Conservation (phyloP, 441 rosid genomes). For the Manihot esculenta region DNA sequence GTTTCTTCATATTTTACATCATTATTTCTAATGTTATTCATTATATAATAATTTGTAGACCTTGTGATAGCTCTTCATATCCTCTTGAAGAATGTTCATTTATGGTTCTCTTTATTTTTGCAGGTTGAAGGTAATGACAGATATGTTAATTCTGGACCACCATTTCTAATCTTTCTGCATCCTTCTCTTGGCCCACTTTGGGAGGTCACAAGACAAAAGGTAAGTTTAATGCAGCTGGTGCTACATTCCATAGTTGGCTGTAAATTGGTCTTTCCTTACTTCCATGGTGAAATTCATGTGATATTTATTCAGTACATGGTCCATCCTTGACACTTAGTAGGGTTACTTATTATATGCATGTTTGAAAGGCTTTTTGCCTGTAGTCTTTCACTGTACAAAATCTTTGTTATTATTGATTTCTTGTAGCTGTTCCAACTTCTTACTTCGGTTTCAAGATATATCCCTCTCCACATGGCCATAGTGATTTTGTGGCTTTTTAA, state of each 20-base stretch:
- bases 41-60: slow-evolving; percentile 1
- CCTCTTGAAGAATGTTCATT: slow-evolving; percentile 13
- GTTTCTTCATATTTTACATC: slow-evolving; percentile 2
- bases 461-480: neutral
- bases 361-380: neutral
- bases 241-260: neutral
- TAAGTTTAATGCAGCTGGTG: slow-evolving; percentile 26
- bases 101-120: slow-evolving; percentile 21
- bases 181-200: slow-evolving; percentile 97
- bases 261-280: neutral
- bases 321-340: neutral
- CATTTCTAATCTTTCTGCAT: slow-evolving; percentile 85
- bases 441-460: neutral
- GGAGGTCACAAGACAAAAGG: slow-evolving; percentile 89
- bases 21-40: neutral
- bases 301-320: neutral
- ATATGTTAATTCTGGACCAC: slow-evolving; percentile 68
- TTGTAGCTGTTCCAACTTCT: neutral
- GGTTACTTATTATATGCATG: neutral
- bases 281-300: neutral
- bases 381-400: neutral
- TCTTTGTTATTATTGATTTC: slow-evolving; percentile 12
- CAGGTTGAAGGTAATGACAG: slow-evolving; percentile 67
- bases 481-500: neutral
- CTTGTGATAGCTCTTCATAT: neutral